These are phyloP conservation scores for Exophiala sp. DNA, from an alignment of 2,329 filamentous ascomycete species.

Conservation along the genomic window DNA sequence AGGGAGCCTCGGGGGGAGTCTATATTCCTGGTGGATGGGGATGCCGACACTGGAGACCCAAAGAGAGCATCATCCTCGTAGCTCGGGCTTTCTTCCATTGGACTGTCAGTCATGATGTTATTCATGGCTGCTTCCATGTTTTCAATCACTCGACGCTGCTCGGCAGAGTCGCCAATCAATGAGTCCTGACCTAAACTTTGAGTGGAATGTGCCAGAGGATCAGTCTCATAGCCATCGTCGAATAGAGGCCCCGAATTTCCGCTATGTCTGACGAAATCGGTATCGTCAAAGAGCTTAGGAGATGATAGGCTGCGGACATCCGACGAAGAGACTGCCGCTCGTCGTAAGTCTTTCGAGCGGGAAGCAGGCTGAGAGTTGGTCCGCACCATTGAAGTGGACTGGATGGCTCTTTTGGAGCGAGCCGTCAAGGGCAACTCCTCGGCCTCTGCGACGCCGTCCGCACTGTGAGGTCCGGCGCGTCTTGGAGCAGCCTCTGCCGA, in stretches of 20 bases:
- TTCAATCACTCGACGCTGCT: slow-evolving; percentile 75
- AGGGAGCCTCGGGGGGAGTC: slow-evolving; percentile 58
- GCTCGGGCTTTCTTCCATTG: slow-evolving; percentile 39
- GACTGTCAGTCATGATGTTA: slow-evolving; percentile 80
- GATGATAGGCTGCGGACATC: slow-evolving; percentile 48
- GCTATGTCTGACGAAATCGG: slow-evolving; percentile 29
- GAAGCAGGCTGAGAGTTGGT: slow-evolving; percentile 44
- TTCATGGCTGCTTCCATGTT: slow-evolving; percentile 89
- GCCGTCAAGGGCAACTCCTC: background rate
- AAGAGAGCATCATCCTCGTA: slow-evolving; percentile 35
- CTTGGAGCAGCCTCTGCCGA: slow-evolving; percentile 61
- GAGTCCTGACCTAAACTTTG: slow-evolving; percentile 71
- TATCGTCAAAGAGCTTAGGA: slow-evolving; percentile 42
- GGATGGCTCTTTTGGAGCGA: slow-evolving; percentile 28
- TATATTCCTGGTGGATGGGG: slow-evolving; percentile 51
- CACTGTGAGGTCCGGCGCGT: slow-evolving; percentile 15
- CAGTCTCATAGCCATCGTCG: slow-evolving; percentile 69
- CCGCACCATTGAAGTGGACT: slow-evolving; percentile 42
- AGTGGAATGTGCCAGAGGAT: slow-evolving; percentile 68
- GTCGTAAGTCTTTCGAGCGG: slow-evolving; percentile 49
- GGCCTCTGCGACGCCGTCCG: slow-evolving; percentile 11
- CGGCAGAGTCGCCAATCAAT: slow-evolving; percentile 48
- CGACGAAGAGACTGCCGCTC: slow-evolving; percentile 56
- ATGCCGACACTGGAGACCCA: slow-evolving; percentile 42
- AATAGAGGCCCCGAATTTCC: slow-evolving; percentile 54